A percentile compares a stretch with the other conserved stretches of the same genome.
Evolutionary conservation across 2,329 filamentous ascomycete genomes (phyloP).

Genomic region (Pseudomassariella vexata): DNA sequence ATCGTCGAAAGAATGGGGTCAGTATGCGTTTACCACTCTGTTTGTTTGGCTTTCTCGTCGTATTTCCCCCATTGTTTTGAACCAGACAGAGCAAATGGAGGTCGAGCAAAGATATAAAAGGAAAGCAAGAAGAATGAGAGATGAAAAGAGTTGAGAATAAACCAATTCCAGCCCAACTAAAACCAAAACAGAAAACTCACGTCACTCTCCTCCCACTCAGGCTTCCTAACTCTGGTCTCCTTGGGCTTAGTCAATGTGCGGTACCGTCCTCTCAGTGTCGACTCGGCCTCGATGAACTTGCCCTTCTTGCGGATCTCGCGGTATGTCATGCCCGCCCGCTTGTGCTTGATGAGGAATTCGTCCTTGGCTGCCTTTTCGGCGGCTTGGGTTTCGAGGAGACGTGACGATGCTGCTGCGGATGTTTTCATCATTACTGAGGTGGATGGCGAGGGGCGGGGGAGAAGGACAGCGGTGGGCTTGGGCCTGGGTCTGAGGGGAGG

Average conservation of each 20-base stretch:
- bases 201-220: slow-evolving; percentile 57
- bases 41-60: too few species aligned
- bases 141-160: too few species aligned
- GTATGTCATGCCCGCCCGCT: slow-evolving; percentile 55
- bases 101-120: slow-evolving; percentile 2
- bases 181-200: slow-evolving; percentile 44
- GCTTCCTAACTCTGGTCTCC: slow-evolving; percentile 57
- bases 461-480: background rate
- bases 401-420: background rate
- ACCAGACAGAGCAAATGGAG: too few species aligned
- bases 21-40: too few species aligned
- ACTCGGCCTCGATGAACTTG: slow-evolving; percentile 59
- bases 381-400: background rate
- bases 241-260: slow-evolving; percentile 60
- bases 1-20: background rate
- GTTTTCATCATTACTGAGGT: too few species aligned
- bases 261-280: slow-evolving; percentile 64
- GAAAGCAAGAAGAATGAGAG: background rate
- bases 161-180: too few species aligned
- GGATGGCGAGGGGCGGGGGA: too few species aligned
- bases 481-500: background rate
- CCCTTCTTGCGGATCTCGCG: slow-evolving; percentile 53
- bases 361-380: slow-evolving; percentile 32
- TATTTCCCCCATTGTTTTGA: too few species aligned
- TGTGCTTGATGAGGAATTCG: slow-evolving; percentile 47